Base-by-base conservation (phyloP, 169 alveolate species). In the Theileria equi region DNA sequence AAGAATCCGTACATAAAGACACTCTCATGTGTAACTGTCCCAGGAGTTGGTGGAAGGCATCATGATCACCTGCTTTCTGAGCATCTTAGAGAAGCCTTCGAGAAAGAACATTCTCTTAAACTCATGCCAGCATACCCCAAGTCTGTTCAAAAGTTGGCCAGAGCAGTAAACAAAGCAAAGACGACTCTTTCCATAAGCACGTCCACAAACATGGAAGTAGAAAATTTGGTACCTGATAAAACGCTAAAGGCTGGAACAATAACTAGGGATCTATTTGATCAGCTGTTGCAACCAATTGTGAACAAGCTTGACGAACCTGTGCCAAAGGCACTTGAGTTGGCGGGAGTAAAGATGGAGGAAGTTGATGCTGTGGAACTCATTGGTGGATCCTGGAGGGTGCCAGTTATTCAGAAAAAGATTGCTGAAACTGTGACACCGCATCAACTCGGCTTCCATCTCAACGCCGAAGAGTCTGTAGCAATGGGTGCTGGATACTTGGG, bases 381-480 rank as follows among this genome's bases (percentile, higher is more conserved):
- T 31, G 92, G 92, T 23, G 79, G 90, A 8, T 71, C 88, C 28
- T 86, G 90, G 89, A 61, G 92, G 55, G 84, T 86, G 19, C 92
- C 92, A 17, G 73, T 69, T 35, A 79, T 86, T 7, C 50, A 77
- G 67, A 68, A 57, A 34, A 83, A 86, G 54, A 60, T 86, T 13
- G 47, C 80, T 29, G 77, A 76, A 16, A 58, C 70, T 29, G 60
- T 86, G 58, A 32, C 62, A 35, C 92, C 92, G 16, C 84, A 71
- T 44, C 63, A 38, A 55, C 79, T 86, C 16, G 92, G 90, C 23
- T 78, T 86, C 84, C 92, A 86, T 60, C 72, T 86, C 23, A 86
- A 86, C 49, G 88, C 90, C 35, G 92, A 86, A 53, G 92, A 86
- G 45, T 88, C 92, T 8, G 61, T 86, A 34, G 88, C 92, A 11